These are phyloP conservation scores for Aureobasidium sp. DNA, from an alignment of 2,329 filamentous ascomycete genomes.

Conservation along the genomic window DNA sequence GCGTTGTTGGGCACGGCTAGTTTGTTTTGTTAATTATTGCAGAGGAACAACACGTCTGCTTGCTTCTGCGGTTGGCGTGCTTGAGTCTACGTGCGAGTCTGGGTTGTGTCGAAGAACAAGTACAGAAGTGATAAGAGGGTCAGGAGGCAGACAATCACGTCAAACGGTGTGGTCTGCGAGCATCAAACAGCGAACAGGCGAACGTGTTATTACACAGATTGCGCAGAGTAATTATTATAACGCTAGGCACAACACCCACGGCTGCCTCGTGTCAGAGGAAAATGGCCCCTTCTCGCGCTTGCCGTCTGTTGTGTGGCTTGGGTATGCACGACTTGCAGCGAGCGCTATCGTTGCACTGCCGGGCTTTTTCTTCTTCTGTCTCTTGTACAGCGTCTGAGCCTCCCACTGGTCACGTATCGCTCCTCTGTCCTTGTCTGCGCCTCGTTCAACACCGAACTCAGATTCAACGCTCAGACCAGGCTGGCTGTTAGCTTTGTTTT, in stretches of 20 bases:
- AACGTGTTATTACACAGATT: constrained; percentile 9
- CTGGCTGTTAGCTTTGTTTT: constrained; percentile 7
- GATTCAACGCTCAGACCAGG: neutral
- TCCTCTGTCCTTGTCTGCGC: neutral
- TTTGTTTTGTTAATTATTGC: neutral
- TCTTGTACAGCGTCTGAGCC: neutral
- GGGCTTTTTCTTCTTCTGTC: neutral
- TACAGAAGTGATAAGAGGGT: neutral
- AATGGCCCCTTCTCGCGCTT: neutral
- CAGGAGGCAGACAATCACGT: neutral
- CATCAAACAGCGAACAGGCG: neutral
- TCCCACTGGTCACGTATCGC: neutral
- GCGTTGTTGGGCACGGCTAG: neutral
- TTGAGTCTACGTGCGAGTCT: neutral
- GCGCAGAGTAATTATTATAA: constrained; percentile 1
- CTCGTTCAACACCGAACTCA: neutral
- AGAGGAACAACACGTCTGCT: neutral
- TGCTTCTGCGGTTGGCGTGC: neutral
- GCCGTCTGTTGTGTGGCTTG: neutral
- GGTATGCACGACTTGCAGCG: neutral
- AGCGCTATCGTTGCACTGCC: neutral
- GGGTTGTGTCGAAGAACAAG: neutral
- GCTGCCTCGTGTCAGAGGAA: neutral
- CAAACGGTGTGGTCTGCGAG: neutral
- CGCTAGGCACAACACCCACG: constrained; percentile 1